phyloP scores from a whole-genome alignment of 345 rosid species.

The Eucalyptus polybractea region DNA sequence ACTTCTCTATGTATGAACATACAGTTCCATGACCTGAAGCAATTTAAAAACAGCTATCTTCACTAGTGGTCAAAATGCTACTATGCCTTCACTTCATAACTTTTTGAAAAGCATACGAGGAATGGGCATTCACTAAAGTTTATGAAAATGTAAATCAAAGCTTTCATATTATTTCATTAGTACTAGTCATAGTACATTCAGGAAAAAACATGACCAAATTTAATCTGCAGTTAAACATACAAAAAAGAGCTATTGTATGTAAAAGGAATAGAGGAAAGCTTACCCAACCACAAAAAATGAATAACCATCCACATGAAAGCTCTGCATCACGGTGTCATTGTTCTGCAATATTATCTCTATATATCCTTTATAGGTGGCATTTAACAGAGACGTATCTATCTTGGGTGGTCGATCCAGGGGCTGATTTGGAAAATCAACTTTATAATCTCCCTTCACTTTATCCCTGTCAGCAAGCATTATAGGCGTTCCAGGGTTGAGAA shows the following conservation, averaged over 20 bases:
- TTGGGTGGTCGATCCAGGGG: slow-evolving; percentile 52
- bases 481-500: slow-evolving; percentile 57
- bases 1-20: background rate
- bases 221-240: background rate
- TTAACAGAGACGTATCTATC: slow-evolving; percentile 58
- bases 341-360: slow-evolving; percentile 80
- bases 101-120: background rate
- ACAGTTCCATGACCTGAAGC: background rate
- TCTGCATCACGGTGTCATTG: slow-evolving; percentile 79
- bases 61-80: background rate
- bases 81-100: background rate
- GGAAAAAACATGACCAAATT: background rate
- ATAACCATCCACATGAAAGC: slow-evolving; percentile 85
- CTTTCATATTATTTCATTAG: background rate
- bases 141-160: background rate
- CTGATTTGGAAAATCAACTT: slow-evolving; percentile 68
- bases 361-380: slow-evolving; percentile 86
- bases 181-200: background rate
- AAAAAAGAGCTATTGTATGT: background rate
- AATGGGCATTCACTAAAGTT: background rate
- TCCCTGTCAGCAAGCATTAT: slow-evolving; percentile 63
- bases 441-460: slow-evolving; percentile 70
- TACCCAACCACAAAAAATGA: slow-evolving; percentile 87
- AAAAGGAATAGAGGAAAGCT: background rate
- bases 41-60: background rate